phyloP scores from a whole-genome alignment of 176 grass and related monocot genomes.

The Hyparrhenia diplandra region DNA sequence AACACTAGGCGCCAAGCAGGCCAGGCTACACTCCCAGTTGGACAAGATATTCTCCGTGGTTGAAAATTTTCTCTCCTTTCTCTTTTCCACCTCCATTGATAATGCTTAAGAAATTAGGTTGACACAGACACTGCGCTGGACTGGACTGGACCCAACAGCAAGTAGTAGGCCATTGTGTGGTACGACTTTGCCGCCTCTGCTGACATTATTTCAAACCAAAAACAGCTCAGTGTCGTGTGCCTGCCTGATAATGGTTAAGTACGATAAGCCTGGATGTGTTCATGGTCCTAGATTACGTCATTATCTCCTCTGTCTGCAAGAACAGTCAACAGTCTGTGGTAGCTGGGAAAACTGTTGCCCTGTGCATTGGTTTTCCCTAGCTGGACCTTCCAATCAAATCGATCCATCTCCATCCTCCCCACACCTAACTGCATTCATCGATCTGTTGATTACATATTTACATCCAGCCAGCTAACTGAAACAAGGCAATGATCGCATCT shows the following conservation, averaged over 20 bases:
- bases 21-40: neutral
- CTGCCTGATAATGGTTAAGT: neutral
- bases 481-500: neutral
- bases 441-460: conserved; percentile 1
- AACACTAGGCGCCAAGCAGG: neutral
- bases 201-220: neutral
- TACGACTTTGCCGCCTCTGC: neutral
- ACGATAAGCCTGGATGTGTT: neutral
- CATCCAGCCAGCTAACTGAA: neutral
- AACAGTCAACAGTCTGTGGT: neutral
- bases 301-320: conserved; percentile 10
- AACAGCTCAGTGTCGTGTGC: neutral
- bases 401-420: neutral
- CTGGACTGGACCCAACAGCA: no score
- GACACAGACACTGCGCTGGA: neutral
- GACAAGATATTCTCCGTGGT: neutral
- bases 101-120: neutral
- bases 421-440: conserved; percentile 1
- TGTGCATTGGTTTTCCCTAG: neutral
- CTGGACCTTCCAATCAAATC: neutral
- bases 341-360: neutral
- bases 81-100: neutral
- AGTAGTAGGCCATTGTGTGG: neutral
- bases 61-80: neutral
- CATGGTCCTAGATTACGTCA: neutral